These are phyloP conservation scores for Apiospora malaysiana DNA, from an alignment of 2,329 filamentous ascomycete species.

Conservation along the genomic window DNA sequence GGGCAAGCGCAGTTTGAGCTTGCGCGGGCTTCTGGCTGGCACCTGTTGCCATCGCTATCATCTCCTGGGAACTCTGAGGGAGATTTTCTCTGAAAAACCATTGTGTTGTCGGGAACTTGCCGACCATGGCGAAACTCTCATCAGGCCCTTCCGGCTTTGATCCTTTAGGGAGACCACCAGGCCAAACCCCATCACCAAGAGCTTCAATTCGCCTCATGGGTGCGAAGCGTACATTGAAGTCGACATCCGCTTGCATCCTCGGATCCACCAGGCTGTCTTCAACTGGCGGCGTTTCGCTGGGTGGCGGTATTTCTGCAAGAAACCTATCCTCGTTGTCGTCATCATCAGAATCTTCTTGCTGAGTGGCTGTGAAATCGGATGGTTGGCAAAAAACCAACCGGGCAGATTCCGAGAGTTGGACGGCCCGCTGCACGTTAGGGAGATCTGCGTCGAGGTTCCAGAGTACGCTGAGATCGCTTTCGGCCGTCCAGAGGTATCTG, in stretches of 20 bases:
- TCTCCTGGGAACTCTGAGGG: slow-evolving; percentile 33
- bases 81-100: slow-evolving; percentile 30
- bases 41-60: slow-evolving; percentile 28
- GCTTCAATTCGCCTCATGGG: neutral
- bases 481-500: neutral
- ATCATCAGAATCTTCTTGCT: neutral
- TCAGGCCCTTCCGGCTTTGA: neutral
- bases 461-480: neutral
- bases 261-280: neutral
- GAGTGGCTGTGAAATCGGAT: neutral
- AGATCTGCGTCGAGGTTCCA: slow-evolving; percentile 17
- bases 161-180: slow-evolving; percentile 7
- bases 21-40: slow-evolving; percentile 26
- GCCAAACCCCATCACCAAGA: slow-evolving; percentile 22
- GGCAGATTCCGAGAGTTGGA: slow-evolving; percentile 3
- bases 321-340: slow-evolving; percentile 9
- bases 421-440: slow-evolving; percentile 13
- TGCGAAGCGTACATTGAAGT: neutral
- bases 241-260: neutral
- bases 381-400: neutral
- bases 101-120: slow-evolving; percentile 21
- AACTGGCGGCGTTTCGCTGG: too few relatives aligned
- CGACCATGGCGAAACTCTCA: slow-evolving; percentile 22
- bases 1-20: slow-evolving; percentile 24
- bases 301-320: slow-evolving; percentile 10